Percentiles rank a stretch among this genome's conserved stretches.
These are phyloP conservation scores for Glycyrrhiza uralensis DNA, from an alignment of 306 rosid species.

Conservation along the genomic window DNA sequence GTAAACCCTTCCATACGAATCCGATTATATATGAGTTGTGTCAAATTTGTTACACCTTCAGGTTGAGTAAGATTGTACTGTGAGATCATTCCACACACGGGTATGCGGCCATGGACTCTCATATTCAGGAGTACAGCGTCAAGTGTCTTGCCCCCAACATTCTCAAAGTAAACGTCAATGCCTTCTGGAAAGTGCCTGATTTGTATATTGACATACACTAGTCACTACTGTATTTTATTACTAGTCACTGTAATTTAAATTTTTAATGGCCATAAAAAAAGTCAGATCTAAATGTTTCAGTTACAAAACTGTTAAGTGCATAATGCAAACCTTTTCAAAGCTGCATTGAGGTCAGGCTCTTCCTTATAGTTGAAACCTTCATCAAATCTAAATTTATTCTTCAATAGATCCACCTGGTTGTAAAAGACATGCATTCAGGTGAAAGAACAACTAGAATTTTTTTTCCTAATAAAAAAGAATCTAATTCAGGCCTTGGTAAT, in stretches of 20 bases:
- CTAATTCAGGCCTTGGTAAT: not conserved
- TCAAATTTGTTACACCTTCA: slow-evolving; percentile 34
- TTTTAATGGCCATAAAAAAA: not conserved
- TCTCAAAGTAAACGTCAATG: slow-evolving; percentile 39
- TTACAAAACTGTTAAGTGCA: not conserved
- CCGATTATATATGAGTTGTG: slow-evolving; percentile 17
- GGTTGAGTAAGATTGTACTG: slow-evolving; percentile 34
- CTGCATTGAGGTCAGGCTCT: slow-evolving; percentile 32
- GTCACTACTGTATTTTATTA: not conserved
- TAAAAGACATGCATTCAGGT: not conserved
- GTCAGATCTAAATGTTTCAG: not conserved
- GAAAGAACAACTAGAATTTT: not conserved
- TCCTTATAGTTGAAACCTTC: slow-evolving; percentile 42
- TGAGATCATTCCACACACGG: slow-evolving; percentile 33
- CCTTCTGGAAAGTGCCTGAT: slow-evolving; percentile 41
- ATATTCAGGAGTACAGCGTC: slow-evolving; percentile 30
- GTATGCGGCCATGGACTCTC: slow-evolving; percentile 27
- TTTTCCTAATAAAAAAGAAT: not conserved
- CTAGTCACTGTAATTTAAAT: not conserved
- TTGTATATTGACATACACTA: not conserved
- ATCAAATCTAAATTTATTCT: slow-evolving; percentile 38
- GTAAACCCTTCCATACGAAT: slow-evolving; percentile 28
- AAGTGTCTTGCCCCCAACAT: slow-evolving; percentile 37
- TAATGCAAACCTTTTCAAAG: slow-evolving; percentile 34
- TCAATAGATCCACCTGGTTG: slow-evolving; percentile 35